Conservation (phyloP, 2,329 filamentous ascomycete genomes). For the Colletotrichum siamense region DNA sequence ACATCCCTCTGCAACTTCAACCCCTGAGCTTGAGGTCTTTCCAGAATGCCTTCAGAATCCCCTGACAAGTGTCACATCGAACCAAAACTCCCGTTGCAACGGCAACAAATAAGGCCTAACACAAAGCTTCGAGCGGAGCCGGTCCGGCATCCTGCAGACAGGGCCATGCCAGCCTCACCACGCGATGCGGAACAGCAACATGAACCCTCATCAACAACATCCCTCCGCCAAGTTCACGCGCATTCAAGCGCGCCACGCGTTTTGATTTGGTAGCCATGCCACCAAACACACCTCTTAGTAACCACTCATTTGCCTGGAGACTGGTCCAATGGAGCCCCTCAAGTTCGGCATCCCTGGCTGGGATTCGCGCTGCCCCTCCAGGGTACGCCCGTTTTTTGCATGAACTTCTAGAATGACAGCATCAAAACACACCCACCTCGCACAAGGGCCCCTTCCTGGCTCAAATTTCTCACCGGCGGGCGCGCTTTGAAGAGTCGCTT, state of each 20-base stretch:
- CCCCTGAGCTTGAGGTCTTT: not conserved
- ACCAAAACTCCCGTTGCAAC: not conserved
- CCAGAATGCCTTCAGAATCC: not conserved
- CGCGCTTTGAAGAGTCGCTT: not conserved
- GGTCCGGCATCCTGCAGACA: not conserved
- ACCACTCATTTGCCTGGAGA: not conserved
- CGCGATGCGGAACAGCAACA: slow-evolving; percentile 1
- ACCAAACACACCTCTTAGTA: not conserved
- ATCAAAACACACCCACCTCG: slow-evolving; percentile 9
- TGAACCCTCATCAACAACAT: slow-evolving; percentile 5
- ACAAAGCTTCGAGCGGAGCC: not conserved
- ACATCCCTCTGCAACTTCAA: not conserved
- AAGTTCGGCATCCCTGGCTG: not conserved
- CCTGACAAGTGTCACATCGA: not conserved
- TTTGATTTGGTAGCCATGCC: slow-evolving; percentile 17
- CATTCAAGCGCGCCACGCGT: slow-evolving; percentile 16
- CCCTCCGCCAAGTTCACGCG: slow-evolving; percentile 9
- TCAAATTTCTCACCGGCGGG: slow-evolving; percentile 8
- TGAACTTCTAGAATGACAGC: slow-evolving; percentile 26
- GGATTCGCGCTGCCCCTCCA: slow-evolving; percentile 3
- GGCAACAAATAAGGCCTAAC: not conserved
- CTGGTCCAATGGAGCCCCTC: not conserved
- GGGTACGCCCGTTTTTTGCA: slow-evolving; percentile 22
- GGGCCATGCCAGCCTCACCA: slow-evolving; percentile 1
- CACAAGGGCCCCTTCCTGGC: not conserved